Conservation (phyloP, 768 basidiomycete species). For the Leccinum sublutescens region DNA sequence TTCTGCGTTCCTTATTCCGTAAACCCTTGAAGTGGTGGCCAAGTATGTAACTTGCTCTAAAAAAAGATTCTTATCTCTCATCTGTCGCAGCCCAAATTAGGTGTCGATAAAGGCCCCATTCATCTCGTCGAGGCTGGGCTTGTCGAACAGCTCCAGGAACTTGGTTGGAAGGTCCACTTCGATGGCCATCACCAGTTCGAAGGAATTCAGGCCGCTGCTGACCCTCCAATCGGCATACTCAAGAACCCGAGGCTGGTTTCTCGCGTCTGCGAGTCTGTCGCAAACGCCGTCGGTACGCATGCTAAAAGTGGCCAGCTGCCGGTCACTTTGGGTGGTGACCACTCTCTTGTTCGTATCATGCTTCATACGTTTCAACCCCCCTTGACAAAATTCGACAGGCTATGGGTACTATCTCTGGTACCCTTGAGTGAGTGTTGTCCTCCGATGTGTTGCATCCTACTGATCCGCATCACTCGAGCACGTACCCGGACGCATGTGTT, state of each 20-base stretch:
- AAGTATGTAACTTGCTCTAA: conserved; percentile 21
- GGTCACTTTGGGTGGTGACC: conserved; percentile 93
- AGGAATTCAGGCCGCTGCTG: conserved; percentile 51
- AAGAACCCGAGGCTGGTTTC: conserved; percentile 91
- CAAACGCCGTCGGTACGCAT: conserved; percentile 72
- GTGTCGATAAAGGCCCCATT: conserved; percentile 88
- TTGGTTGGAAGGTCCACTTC: conserved; percentile 90
- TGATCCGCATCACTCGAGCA: conserved; percentile 38
- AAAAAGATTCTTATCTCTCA: conserved; percentile 12
- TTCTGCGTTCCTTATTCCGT: conserved; percentile 9
- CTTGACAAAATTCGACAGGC: conserved; percentile 41
- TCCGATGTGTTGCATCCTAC: not conserved
- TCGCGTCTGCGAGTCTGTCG: conserved; percentile 75
- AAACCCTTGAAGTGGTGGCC: conserved; percentile 27
- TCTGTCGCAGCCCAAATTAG: conserved; percentile 57
- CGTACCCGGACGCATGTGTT: conserved; percentile 78
- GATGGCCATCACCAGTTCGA: conserved; percentile 90
- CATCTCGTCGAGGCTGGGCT: conserved; percentile 87
- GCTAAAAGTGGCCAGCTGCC: conserved; percentile 78
- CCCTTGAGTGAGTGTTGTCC: conserved; percentile 55
- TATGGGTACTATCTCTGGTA: conserved; percentile 94
- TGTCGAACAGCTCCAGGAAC: conserved; percentile 63
- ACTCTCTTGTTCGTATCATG: conserved; percentile 69
- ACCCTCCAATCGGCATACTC: conserved; percentile 79
- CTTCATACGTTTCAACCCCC: conserved; percentile 3